Evolutionary conservation across 352 stramenopile species (phyloP).

Genomic region (Aphanomyces stellatus): DNA sequence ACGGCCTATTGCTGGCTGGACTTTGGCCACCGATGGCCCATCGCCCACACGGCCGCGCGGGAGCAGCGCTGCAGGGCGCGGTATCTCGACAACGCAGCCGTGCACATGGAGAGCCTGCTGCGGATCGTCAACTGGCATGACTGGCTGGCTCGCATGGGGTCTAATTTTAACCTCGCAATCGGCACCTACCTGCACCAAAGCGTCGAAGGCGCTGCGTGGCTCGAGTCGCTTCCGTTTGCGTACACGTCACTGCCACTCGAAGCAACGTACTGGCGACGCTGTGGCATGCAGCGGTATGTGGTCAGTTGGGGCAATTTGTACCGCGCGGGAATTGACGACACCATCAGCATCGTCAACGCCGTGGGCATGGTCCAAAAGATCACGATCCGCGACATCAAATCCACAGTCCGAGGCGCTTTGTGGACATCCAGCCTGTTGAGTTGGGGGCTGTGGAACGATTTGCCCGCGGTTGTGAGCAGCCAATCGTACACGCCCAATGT

Average conservation of each 20-base stretch:
- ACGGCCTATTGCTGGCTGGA: conserved; percentile 17
- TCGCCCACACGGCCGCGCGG: neutral
- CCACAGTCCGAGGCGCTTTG: neutral
- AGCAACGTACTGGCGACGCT: neutral
- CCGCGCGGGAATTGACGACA: neutral
- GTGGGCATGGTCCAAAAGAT: neutral
- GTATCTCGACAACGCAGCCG: neutral
- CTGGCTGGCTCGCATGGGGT: neutral
- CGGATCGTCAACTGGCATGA: neutral
- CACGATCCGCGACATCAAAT: neutral
- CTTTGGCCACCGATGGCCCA: neutral
- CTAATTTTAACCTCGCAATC: neutral
- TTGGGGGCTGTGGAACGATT: neutral
- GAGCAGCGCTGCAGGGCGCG: neutral
- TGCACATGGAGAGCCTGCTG: neutral
- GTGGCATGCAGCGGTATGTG: neutral
- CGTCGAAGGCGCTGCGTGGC: neutral
- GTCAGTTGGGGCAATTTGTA: conserved; percentile 1
- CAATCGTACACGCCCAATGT: neutral
- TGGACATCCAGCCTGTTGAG: neutral
- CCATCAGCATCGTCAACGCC: neutral
- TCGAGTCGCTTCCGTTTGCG: neutral
- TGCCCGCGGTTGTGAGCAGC: neutral
- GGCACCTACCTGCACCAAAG: neutral
- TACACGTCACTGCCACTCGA: too few relatives aligned